Evolutionary conservation across 2,329 filamentous ascomycete genomes (phyloP), one percentile per base, ranked within the genome.

Genomic region (Arthrobotrys conoides): DNA sequence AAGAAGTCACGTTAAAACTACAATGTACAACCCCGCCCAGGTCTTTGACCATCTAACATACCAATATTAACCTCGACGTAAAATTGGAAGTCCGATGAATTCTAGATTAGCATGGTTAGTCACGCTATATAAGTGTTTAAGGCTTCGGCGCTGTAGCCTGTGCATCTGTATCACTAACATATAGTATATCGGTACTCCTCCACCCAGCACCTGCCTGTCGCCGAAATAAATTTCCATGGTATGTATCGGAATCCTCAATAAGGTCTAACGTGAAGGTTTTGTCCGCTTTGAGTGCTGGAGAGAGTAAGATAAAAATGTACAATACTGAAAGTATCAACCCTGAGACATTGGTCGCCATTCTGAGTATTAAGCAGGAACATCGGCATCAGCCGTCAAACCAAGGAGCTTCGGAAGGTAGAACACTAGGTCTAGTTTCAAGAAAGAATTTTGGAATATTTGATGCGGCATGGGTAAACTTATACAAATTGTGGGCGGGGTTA

Each of bases 21-120:
- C 5, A 55, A 33, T 8, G 10, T 55, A n/a, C n/a, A 2, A 14
- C 20, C 9, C 1, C 10, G 1, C 10, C 12, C 9, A n/a, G 1
- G 2, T 5, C 4, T 24, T 5, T 14, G 10, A n/a, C 33, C 27
- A 61, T 8, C 22, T 1, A 8, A 61, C 64, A 16, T 64, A 75
- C 71, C 71, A 9, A 75, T 64, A 41, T 36, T 64, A 8, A 64
- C 55, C 5, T 69, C 55, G 36, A 69, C 64, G 30, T 55, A 75
- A 38, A 75, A 75, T 63, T n/a, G 16, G 38, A 16, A 51, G 2
- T 36, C 20, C 27, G 70, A 51, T 10, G 61, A 38, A 14, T 73
- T 73, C 70, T 73, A 46, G 14, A 6, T 30, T 10, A 22, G 18
- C 14, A 36, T 36, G 1, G 8, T 36, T 1, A 33, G 4, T n/a